Evolutionary conservation across 345 rosid species (phyloP), one percentile per base, ranked within the genome.

Genomic region (Clausena lansium): DNA sequence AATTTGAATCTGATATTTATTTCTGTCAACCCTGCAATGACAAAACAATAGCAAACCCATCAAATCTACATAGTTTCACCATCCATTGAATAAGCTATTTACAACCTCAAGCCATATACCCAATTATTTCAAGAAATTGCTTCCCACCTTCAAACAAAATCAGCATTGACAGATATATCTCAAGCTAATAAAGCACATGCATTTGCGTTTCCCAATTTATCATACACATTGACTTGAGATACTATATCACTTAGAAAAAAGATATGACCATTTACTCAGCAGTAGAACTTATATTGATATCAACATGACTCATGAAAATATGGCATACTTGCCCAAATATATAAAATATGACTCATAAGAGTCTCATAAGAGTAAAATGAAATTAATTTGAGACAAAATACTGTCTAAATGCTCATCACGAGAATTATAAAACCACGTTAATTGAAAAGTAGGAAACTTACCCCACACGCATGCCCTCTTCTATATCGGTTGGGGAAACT

Each of bases 401-500:
- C 27, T 20, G 39, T 30, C n/a, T 72, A 64, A 54, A 50, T 8
- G 62, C 22, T 13, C 32, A 20, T 69, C 52, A 52, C 2, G 22
- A 35, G 45, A 33, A 50, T 39, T 41, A 58, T 17, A 54, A 59
- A 74, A n/a, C 57, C 17, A 35, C 2, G 1, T 77, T 70, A 22
- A 38, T 22, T 1, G 2, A 14, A 15, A 78, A 75, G 63, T 35
- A 57, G 71, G 35, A 71, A 77, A 85, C 90, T 61, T 86, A 96
- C 99, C 99, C 99, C 0, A 94, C 97, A 38, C 98, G 90, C 99
- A 94, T 94, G 91, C 98, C 99, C 87, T 96, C 98, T 87, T 96
- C 99, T 24, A 96, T 94, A 57, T 94, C 98, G 54, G 98, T 94
- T 3, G 98, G 98, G 28, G 98, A 94, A 58, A 96, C 99, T 82